A percentile compares a stretch with the other conserved stretches of the same genome.
phyloP scores from a whole-genome alignment of 2,329 filamentous ascomycete species.

The Talaromyces amestolkiae region DNA sequence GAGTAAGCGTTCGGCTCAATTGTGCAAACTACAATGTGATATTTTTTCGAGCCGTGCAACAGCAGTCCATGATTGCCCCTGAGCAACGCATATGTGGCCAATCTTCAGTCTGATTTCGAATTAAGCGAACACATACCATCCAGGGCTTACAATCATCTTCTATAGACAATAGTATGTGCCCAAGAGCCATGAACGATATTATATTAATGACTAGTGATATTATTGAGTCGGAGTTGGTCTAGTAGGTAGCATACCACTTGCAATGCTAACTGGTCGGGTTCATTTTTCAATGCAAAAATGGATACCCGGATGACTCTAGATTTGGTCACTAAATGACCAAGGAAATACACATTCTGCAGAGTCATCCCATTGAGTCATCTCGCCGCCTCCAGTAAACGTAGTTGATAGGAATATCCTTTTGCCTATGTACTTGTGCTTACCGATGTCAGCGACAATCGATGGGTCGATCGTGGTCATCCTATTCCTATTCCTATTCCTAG shows the following conservation, averaged over 20 bases:
- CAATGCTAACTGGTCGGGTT: neutral
- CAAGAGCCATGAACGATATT: neutral
- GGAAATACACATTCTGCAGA: neutral
- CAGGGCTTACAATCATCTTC: neutral
- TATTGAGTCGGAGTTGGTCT: neutral
- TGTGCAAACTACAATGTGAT: neutral
- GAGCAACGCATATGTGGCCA: neutral
- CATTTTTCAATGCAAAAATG: slow-evolving; percentile 2
- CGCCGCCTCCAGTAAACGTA: neutral
- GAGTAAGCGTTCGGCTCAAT: neutral
- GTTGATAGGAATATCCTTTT: neutral
- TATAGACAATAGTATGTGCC: no score
- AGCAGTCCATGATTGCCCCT: neutral
- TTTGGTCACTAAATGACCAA: neutral
- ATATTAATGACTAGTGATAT: neutral
- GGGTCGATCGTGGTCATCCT: neutral
- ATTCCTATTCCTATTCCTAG: neutral
- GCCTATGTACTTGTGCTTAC: neutral
- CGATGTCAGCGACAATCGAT: neutral
- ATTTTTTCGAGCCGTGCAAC: neutral
- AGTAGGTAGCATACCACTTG: neutral
- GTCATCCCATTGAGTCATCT: neutral
- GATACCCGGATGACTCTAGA: neutral
- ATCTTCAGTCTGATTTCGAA: slow-evolving; percentile 4
- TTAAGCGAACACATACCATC: neutral